A percentile compares a stretch with the other conserved stretches of the same genome.
Evolutionary conservation across 2,329 filamentous ascomycete genomes (phyloP).

Genomic region (Epichloe elymi): DNA sequence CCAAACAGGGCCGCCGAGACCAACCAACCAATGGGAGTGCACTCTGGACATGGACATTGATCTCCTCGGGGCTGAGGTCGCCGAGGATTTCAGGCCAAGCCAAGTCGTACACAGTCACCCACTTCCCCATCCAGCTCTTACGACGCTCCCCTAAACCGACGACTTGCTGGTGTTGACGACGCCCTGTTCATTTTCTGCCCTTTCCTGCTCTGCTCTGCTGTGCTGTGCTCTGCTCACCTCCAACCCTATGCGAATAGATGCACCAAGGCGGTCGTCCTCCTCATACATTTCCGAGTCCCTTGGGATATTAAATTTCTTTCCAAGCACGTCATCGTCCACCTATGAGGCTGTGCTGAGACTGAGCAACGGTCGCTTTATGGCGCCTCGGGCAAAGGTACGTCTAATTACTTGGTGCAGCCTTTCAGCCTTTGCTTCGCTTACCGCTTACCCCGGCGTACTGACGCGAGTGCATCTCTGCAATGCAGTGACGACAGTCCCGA

Average conservation of each 20-base stretch:
- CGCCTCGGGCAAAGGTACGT: slow-evolving; percentile 1
- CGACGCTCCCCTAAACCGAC: background rate
- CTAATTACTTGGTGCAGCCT: background rate
- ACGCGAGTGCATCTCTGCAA: background rate
- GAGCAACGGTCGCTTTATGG: slow-evolving; percentile 2
- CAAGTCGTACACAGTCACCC: background rate
- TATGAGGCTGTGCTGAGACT: slow-evolving; percentile 1
- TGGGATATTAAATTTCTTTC: background rate
- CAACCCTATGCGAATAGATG: background rate
- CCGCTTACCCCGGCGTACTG: background rate
- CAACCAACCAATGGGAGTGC: too few species aligned
- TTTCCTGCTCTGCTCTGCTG: too few species aligned
- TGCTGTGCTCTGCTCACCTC: background rate
- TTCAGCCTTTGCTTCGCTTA: background rate
- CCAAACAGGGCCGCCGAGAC: too few species aligned
- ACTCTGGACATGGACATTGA: background rate
- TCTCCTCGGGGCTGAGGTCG: too few species aligned
- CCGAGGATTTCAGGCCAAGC: too few species aligned
- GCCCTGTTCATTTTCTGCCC: too few species aligned
- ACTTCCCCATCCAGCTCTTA: background rate
- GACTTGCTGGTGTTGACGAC: background rate
- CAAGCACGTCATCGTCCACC: background rate
- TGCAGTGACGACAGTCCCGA: slow-evolving; percentile 4
- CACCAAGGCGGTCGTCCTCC: background rate
- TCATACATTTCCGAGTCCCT: background rate